phyloP scores from a whole-genome alignment of 176 grass and related monocot species.

The Rhynchospora breviuscula region DNA sequence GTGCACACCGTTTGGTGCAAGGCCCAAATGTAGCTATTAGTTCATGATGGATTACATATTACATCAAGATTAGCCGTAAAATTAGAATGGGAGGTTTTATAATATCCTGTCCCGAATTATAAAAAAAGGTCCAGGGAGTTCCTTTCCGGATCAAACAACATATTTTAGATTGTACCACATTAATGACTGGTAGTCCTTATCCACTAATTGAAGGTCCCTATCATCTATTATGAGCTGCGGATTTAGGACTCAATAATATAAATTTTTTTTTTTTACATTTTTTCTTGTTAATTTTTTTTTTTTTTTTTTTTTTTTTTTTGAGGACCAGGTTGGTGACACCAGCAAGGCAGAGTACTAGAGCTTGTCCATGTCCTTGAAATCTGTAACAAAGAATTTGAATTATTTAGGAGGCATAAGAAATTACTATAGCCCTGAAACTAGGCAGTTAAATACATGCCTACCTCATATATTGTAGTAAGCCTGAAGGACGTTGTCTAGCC shows the following conservation, averaged over 20 bases:
- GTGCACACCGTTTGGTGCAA: too few species aligned
- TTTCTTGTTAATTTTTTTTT: not conserved
- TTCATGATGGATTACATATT: too few species aligned
- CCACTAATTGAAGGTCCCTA: not conserved
- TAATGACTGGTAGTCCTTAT: not conserved
- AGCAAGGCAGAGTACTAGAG: not conserved
- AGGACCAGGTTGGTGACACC: not conserved
- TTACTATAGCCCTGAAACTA: not conserved
- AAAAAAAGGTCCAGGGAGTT: not conserved
- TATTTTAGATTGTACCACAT: not conserved
- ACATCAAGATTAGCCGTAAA: too few species aligned
- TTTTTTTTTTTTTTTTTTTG: not conserved
- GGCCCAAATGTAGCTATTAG: too few species aligned
- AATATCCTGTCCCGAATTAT: not conserved
- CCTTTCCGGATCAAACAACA: not conserved
- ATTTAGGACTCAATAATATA: not conserved
- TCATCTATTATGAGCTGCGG: not conserved
- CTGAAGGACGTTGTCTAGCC: not conserved
- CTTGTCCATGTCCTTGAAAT: not conserved
- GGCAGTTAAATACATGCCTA: not conserved
- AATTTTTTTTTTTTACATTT: not conserved
- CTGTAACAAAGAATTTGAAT: not conserved
- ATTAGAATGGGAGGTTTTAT: too few species aligned
- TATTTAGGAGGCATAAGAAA: not conserved
- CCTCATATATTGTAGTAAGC: not conserved